A percentile compares a stretch with the other conserved stretches of the same genome.
phyloP scores from a whole-genome alignment of 2,329 filamentous ascomycete species.

The Aureobasidium zeae region DNA sequence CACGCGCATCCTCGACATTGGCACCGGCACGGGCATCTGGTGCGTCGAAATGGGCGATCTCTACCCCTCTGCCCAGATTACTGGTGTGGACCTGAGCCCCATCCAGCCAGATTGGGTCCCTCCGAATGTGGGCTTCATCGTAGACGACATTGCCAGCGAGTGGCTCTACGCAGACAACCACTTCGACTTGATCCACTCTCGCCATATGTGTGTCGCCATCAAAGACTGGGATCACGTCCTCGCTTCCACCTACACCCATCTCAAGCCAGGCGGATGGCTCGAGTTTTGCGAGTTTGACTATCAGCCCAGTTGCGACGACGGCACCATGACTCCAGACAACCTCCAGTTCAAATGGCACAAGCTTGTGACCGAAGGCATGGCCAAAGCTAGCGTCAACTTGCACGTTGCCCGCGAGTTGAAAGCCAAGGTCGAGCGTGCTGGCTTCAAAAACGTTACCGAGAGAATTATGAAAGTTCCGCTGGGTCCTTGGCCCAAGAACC shows the following conservation, averaged over 20 bases:
- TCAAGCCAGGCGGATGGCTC: constrained; percentile 31
- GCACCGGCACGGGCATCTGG: constrained; percentile 41
- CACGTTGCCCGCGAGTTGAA: constrained; percentile 18
- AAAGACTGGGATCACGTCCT: constrained; percentile 15
- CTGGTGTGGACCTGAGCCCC: constrained; percentile 41
- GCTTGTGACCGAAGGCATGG: constrained; percentile 19
- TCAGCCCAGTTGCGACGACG: constrained; percentile 18
- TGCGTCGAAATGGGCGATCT: constrained; percentile 28
- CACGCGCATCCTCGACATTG: constrained; percentile 38
- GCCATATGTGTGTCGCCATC: constrained; percentile 17
- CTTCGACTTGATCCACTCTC: constrained; percentile 13
- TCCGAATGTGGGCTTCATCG: constrained; percentile 25
- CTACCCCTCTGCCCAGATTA: constrained; percentile 29
- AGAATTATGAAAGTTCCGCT: constrained; percentile 20
- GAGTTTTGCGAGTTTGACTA: constrained; percentile 32
- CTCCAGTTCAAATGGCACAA: constrained; percentile 19
- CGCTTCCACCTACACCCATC: constrained; percentile 19
- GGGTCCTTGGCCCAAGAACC: constrained; percentile 22
- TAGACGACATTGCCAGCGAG: constrained; percentile 27
- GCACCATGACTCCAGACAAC: constrained; percentile 17
- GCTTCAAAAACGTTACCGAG: constrained; percentile 22
- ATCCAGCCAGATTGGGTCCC: constrained; percentile 42
- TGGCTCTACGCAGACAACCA: constrained; percentile 20
- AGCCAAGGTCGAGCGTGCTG: constrained; percentile 20
- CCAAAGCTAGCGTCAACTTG: constrained; percentile 18